Evolutionary conservation across 495 filamentous ascomycete genomes (phyloP).

Genomic region (Penicillium pancosmium): DNA sequence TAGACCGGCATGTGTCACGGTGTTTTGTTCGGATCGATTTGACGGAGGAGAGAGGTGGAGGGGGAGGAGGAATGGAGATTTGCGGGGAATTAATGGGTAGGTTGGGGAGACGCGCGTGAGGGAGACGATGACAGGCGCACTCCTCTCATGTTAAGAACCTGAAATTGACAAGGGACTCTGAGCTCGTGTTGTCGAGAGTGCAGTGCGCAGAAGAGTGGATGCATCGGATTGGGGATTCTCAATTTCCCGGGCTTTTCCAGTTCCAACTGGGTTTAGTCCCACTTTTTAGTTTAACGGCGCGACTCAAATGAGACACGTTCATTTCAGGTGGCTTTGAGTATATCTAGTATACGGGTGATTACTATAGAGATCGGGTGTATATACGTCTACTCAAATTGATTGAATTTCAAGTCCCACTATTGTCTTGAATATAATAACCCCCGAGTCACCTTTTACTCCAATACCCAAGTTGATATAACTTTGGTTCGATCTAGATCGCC

Average conservation of each 20-base stretch:
- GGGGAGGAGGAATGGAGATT: not conserved
- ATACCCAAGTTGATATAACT: no score
- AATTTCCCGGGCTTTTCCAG: conserved; percentile 6
- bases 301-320: not conserved
- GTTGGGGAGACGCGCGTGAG: no score
- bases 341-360: no score
- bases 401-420: no score
- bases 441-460: no score
- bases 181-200: not conserved
- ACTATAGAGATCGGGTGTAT: no score
- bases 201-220: no score
- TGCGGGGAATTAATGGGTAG: no score
- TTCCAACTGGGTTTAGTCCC: conserved; percentile 13
- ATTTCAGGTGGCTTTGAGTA: not conserved
- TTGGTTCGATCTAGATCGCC: no score
- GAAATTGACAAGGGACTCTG: not conserved
- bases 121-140: no score
- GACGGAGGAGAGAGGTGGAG: not conserved
- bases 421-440: no score
- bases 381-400: no score
- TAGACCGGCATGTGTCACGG: conserved; percentile 74
- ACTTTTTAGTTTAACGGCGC: conserved; percentile 21
- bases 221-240: conserved; percentile 11
- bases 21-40: conserved; percentile 3
- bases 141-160: not conserved